Evolutionary conservation across 1,284 basidiomycete genomes (phyloP), one percentile per base, ranked within the genome.

Genomic region (Gastroboletus turbinatus): DNA sequence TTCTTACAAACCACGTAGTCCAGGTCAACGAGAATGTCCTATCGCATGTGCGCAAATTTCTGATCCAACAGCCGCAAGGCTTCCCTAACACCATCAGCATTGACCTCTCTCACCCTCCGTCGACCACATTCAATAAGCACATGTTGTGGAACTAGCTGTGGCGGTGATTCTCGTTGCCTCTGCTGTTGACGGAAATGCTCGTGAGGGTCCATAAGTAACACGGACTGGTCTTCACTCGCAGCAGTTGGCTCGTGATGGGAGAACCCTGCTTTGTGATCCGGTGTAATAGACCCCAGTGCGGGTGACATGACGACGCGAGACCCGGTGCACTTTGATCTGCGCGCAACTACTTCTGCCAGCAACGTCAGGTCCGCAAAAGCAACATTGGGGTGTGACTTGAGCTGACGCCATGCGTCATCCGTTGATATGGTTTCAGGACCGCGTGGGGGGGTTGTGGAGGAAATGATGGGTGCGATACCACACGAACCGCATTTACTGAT

Each of bases 361-460:
- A 94, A 78, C 0, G 85, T 76, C 46, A 96, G 77, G 67, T 94
- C 90, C 14, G 91, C 82, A 68, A 92, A 94, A 43, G 84, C 82
- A 51, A 90, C 85, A 62, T 94, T 94, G 1, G 93, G 93, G 74
- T 96, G 93, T 4, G 87, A 86, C 75, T 95, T 95, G 62, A 96
- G 77, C 60, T 87, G 85, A 52, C 82, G 85, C 93, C 93, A 96
- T 5, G 92, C 93, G 57, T 89, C 84, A 67, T 90, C 87, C 44
- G 88, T 90, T 19, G 91, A 83, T 50, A 96, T 90, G 10, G 83
- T 88, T 54, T 87, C 80, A 19, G 69, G 59, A 30, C 67, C 61
- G 21, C 63, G 57, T 47, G 65, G 52, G 32, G 56, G 55, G 25
- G 63, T 58, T 7, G 70, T 30, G 35, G 71, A 61, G 8, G 70